Base-by-base conservation (phyloP, 2,329 filamentous ascomycete species). In the Colletotrichum salicis region DNA sequence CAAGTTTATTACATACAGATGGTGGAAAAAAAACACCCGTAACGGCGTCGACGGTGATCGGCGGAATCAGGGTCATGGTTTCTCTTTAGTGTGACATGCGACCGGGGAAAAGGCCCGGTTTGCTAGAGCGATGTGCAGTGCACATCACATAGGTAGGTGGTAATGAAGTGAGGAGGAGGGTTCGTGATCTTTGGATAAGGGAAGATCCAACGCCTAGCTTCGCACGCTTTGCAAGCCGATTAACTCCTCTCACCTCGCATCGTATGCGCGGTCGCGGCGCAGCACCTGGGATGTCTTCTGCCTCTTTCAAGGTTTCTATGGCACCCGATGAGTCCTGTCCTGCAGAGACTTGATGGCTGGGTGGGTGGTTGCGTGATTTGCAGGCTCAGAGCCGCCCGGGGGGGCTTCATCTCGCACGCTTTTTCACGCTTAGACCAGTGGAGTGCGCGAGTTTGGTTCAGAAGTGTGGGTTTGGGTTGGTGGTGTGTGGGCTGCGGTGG, bases 191-290 rank as follows among this genome's bases (percentile, higher is more conserved):
- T 19, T 41, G 13, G 13, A 5, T 2, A 13, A 41, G 13, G 15
- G 7, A 19, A 41, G 45, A 52, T 33, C 29, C 19, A 12, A 27
- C 41, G 24, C 22, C 22, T 35, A 19, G 57, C 29, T 29, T 29
- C 27, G 27, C 27, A 29, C 27, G 27, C 27, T 29, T 22, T 51
- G 35, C 29, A 51, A 31, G 31, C 22, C n/a, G 37, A 52, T 57
- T 37, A 37, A 41, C 37, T 41, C n/a, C 37, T 58, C 15, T 22
- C 64, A 62, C 12, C 58, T 10, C 37, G 37, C 37, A 41, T 48
- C 57, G 7, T 31, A 57, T 63, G 64, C 57, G 58, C 45, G 27
- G 22, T 33, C 27, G 52, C 52, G 64, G 68, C 68, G 57, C 52
- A 58, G 68, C 41, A 12, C 4, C 37, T 41, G 13, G 37, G 37